Evolutionary conservation across 2,329 filamentous ascomycete species (phyloP), one percentile per base, ranked within the genome.

Genomic region (Dactylellina cionopaga): DNA sequence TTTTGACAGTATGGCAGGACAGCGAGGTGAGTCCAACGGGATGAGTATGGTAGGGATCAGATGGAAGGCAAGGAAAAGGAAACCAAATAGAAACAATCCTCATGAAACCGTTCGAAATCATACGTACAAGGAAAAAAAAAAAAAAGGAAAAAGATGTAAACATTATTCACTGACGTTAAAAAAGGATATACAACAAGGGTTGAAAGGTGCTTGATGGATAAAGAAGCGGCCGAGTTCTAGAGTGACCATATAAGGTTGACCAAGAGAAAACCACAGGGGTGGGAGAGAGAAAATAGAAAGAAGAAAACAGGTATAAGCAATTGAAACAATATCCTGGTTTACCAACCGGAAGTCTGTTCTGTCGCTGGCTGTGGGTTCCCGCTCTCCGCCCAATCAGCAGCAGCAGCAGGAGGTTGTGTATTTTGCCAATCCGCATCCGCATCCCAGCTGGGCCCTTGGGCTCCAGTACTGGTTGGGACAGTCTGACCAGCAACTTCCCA

Each of bases 401-500:
- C 76, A 76, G 80, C 84, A 76, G 79, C 83, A 65, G 75, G 76
- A 76, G 80, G 82, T 73, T 83, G 83, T 78, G 83, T 83, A 83
- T 88, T 89, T 85, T 89, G 89, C 78, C 84, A 83, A 77, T 84
- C 83, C 78, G 86, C 84, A 76, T 88, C 85, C 80, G 87, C 85
- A 79, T 90, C 88, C 79, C 88, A 86, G 80, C 87, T 85, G 77
- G 87, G 85, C 79, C 84, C 85, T 75, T 84, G 83, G 78, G 85
- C 87, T 77, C 82, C 82, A 76, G 84, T 82, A 75, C 82, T 81
- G 72, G 83, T 82, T 72, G 86, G 85, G 13, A 33, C 33, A 77
- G 88, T 88, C 2, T 49, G 66, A 79, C 85, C 85, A 78, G 87
- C 86, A 79, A 91, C 89, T 81, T 96, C 93, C 92, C 94, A 97